A percentile compares a stretch with the other conserved stretches of the same genome.
Evolutionary conservation across 176 grass and related monocot genomes (phyloP).

Genomic region (Triticum turgidum): DNA sequence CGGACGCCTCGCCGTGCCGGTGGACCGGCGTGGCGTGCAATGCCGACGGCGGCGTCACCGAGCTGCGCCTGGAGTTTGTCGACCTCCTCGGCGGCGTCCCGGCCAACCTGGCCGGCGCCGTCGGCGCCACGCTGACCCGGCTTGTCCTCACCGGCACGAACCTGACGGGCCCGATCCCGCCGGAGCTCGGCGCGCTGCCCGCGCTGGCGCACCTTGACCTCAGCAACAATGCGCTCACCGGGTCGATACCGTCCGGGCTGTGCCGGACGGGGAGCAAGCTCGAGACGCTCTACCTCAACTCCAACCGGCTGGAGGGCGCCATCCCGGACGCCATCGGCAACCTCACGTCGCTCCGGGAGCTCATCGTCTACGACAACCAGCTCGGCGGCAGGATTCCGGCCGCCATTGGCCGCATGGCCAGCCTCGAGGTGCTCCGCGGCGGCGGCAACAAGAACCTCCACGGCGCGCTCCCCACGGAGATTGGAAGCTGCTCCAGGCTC

Average conservation of each 20-base stretch:
- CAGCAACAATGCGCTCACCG: constrained; percentile 67
- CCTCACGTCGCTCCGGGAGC: constrained; percentile 46
- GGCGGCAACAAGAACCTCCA: constrained; percentile 78
- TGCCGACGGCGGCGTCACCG: constrained; percentile 37
- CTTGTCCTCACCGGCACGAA: constrained; percentile 64
- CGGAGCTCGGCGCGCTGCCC: constrained; percentile 42
- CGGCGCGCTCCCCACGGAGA: constrained; percentile 52
- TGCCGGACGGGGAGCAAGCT: constrained; percentile 64
- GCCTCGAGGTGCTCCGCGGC: constrained; percentile 57
- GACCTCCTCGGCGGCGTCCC: constrained; percentile 64
- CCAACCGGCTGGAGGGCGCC: constrained; percentile 62
- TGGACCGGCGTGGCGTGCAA: constrained; percentile 74
- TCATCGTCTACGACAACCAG: constrained; percentile 81
- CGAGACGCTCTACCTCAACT: constrained; percentile 51
- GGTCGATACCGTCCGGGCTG: constrained; percentile 44
- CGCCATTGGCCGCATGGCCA: constrained; percentile 38
- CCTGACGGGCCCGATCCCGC: constrained; percentile 61
- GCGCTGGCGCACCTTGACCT: constrained; percentile 59
- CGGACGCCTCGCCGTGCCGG: constrained; percentile 52
- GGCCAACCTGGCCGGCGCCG: constrained; percentile 30
- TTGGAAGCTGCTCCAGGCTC: constrained; percentile 68
- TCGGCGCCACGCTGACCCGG: constrained; percentile 46
- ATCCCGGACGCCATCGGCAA: constrained; percentile 62
- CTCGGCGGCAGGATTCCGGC: constrained; percentile 61
- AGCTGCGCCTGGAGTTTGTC: constrained; percentile 50